Evolutionary conservation across 768 basidiomycete genomes (phyloP), one percentile per base, ranked within the genome.

Genomic region (Pluteus cervinus): DNA sequence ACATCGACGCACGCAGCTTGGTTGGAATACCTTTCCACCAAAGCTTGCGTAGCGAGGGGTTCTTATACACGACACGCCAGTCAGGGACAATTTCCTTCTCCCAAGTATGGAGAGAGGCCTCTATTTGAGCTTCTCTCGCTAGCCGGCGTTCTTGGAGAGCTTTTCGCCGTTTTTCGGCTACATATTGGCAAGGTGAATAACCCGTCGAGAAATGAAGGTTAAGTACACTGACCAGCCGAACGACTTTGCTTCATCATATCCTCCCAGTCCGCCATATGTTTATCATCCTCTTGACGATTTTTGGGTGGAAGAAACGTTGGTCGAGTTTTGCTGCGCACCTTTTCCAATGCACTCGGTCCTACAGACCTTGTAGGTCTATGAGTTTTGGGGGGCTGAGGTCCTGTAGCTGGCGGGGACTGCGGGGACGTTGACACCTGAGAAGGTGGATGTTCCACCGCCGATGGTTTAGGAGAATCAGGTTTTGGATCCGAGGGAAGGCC

Each of bases 11-110:
- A 22, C 91, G 75, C 38, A 89, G 58, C 52, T 86, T 85, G 1
- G 83, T 73, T 2, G 91, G 91, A 47, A 92, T 86, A 3, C 91
- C 91, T 21, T 69, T 69, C 89, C 89, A 90, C 91, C 90, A 94
- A 7, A 92, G 51, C 51, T 69, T 76, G 22, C 82, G 74, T 36
- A 91, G 61, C 7, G 58, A 58, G 0, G 81, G 66, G 43, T 86
- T 78, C 47, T 71, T 76, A 53, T 79, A 54, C 5, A 89, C 84
- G 16, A 75, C 69, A 33, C 72, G 76, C 87, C 88, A 93, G 55
- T 93, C 85, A 0, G 89, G 87, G 14, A 85, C 50, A 40, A 94
- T 82, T 10, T 77, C 71, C 39, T 70, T 74, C 55, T 91, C 83
- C 91, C 91, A 93, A 6, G 73, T 55, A 26, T 72, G 64, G 35